Evolutionary conservation across 768 basidiomycete genomes (phyloP).

Genomic region (Pilatotrama ljubarskyi): DNA sequence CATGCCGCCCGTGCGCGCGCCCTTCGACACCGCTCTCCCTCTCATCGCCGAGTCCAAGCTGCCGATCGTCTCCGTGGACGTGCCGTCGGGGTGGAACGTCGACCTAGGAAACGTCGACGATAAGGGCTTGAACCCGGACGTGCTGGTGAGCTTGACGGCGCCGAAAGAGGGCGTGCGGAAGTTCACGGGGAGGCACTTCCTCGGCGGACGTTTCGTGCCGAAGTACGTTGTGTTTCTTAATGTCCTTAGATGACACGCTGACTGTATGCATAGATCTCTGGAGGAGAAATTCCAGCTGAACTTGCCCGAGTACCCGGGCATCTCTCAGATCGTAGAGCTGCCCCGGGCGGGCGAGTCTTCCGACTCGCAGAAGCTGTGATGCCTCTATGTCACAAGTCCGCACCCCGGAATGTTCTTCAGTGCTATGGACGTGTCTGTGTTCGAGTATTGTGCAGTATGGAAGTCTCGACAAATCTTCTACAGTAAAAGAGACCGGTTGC

Average conservation of each 20-base stretch:
- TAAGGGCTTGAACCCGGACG: slow-evolving; percentile 68
- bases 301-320: slow-evolving; percentile 78
- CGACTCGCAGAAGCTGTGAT: slow-evolving; percentile 8
- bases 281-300: slow-evolving; percentile 77
- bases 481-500: no score
- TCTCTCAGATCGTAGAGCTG: slow-evolving; percentile 85
- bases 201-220: slow-evolving; percentile 92
- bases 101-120: slow-evolving; percentile 66
- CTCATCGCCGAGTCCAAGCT: slow-evolving; percentile 61
- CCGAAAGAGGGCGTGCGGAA: slow-evolving; percentile 84
- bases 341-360: slow-evolving; percentile 13
- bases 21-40: slow-evolving; percentile 78
- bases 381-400: no score
- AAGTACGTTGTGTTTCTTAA: slow-evolving; percentile 51
- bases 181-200: slow-evolving; percentile 84
- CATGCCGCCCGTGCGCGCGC: slow-evolving; percentile 83
- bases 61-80: slow-evolving; percentile 93
- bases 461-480: no score
- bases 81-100: slow-evolving; percentile 97
- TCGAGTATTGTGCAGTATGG: no score
- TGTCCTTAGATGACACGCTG: neutral
- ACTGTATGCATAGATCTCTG: slow-evolving; percentile 49
- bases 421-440: no score
- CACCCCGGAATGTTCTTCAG: no score
- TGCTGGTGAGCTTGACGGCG: slow-evolving; percentile 88